Evolutionary conservation across 2,329 filamentous ascomycete genomes (phyloP).

Genomic region (Chrysoporthe austroafricana): DNA sequence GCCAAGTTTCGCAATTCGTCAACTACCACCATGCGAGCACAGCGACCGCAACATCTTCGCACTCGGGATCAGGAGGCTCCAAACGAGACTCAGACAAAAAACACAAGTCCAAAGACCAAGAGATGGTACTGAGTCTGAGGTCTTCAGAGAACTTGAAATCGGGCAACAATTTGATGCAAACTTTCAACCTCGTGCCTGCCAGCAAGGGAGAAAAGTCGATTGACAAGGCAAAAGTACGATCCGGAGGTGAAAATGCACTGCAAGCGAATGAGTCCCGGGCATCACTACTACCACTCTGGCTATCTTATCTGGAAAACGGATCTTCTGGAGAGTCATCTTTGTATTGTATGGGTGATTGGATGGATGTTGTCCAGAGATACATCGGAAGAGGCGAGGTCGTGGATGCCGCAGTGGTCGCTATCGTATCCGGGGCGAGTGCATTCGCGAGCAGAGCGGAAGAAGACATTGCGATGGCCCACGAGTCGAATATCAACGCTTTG

Average conservation of each 20-base stretch:
- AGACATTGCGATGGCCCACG: neutral
- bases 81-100: neutral
- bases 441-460: constrained; percentile 5
- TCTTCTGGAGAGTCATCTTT: constrained; percentile 2
- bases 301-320: neutral
- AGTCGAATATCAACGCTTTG: constrained; percentile 6
- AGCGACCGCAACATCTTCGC: neutral
- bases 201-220: neutral
- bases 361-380: constrained; percentile 4
- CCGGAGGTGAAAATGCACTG: neutral
- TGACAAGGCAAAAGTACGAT: neutral
- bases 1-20: constrained; percentile 5
- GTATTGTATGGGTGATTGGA: constrained; percentile 5
- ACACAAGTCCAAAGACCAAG: neutral
- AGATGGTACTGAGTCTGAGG: neutral
- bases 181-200: constrained; percentile 1
- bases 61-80: neutral
- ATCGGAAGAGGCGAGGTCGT: constrained; percentile 2
- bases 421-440: neutral
- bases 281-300: neutral
- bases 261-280: neutral
- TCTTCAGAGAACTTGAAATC: neutral
- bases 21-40: neutral
- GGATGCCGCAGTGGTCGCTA: constrained; percentile 3
- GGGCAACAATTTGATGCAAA: constrained; percentile 4